Percentiles rank a stretch among this genome's conserved stretches.
These are phyloP conservation scores for Scutellaria galericulata DNA, from an alignment of 257 asterid species.

Conservation along the genomic window DNA sequence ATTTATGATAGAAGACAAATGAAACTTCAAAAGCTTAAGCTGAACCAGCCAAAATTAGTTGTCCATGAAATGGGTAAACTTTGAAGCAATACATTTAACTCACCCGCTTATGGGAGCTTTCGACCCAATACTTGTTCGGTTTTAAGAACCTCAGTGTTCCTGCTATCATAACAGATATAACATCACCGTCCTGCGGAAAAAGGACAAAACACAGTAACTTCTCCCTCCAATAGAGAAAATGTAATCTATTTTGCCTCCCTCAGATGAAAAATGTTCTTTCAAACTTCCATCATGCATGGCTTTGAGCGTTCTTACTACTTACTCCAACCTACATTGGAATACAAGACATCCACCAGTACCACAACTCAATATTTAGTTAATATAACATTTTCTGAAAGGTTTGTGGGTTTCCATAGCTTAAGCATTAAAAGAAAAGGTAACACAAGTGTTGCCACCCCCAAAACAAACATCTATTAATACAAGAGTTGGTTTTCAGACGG, in stretches of 20 bases:
- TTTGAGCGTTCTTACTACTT: neutral
- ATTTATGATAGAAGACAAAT: neutral
- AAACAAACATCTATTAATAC: neutral
- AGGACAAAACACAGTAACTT: conserved; percentile 7
- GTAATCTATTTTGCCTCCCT: neutral
- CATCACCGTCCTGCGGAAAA: conserved; percentile 68
- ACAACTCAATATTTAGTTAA: neutral
- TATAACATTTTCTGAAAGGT: neutral
- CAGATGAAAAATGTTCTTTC: conserved; percentile 1
- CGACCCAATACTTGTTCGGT: conserved; percentile 94
- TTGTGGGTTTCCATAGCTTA: neutral
- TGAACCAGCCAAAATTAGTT: neutral
- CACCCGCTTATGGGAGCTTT: conserved; percentile 89
- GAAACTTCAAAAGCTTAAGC: neutral
- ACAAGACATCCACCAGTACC: neutral
- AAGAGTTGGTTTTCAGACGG: neutral
- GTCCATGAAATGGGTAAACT: neutral
- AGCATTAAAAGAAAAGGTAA: conserved; percentile 3
- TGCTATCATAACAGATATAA: conserved; percentile 70
- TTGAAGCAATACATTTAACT: conserved; percentile 38
- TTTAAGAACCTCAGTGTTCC: conserved; percentile 76
- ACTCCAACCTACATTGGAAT: conserved; percentile 1
- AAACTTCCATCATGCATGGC: conserved; percentile 18
- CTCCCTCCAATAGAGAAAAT: neutral
- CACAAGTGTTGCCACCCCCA: conserved; percentile 8